Percentiles rank a stretch among this genome's conserved stretches.
phyloP scores from a whole-genome alignment of 331 rosid species.

The Rhamnella rubrinervis region DNA sequence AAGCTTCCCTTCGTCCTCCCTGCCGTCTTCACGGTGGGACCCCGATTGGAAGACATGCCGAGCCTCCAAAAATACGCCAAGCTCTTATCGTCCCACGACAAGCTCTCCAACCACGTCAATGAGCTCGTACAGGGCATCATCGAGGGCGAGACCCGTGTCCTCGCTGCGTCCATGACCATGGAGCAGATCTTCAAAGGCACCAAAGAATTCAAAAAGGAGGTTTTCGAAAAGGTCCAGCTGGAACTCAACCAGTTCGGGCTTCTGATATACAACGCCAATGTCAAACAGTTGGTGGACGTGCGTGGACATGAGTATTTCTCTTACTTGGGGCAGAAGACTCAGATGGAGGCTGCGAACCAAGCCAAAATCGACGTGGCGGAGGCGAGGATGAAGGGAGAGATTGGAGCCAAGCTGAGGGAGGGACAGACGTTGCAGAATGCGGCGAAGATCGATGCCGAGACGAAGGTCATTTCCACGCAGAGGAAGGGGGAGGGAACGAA shows the following conservation, averaged over 20 bases:
- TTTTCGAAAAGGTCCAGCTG: constrained; percentile 52
- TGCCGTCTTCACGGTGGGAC: constrained; percentile 64
- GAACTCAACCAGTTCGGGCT: constrained; percentile 50
- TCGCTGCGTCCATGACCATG: constrained; percentile 68
- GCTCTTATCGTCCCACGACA: constrained; percentile 49
- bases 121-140: constrained; percentile 62
- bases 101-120: constrained; percentile 49
- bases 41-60: constrained; percentile 26
- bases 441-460: constrained; percentile 51
- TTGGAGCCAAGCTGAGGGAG: constrained; percentile 42
- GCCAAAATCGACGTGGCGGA: constrained; percentile 58
- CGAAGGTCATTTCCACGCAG: constrained; percentile 46
- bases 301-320: constrained; percentile 54
- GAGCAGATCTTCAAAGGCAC: constrained; percentile 57
- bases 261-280: constrained; percentile 62
- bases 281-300: constrained; percentile 62
- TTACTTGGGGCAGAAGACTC: constrained; percentile 60
- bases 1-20: constrained; percentile 74
- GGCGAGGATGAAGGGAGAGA: constrained; percentile 58
- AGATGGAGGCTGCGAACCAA: constrained; percentile 56
- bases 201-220: constrained; percentile 60
- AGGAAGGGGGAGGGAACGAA: constrained; percentile 49
- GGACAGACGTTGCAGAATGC: constrained; percentile 59
- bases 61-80: constrained; percentile 46
- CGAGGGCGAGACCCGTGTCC: constrained; percentile 72